Percentiles rank a stretch among this genome's conserved stretches.
These are phyloP conservation scores for Anethum foeniculum DNA, from an alignment of 140 eudicot species.

Conservation along the genomic window DNA sequence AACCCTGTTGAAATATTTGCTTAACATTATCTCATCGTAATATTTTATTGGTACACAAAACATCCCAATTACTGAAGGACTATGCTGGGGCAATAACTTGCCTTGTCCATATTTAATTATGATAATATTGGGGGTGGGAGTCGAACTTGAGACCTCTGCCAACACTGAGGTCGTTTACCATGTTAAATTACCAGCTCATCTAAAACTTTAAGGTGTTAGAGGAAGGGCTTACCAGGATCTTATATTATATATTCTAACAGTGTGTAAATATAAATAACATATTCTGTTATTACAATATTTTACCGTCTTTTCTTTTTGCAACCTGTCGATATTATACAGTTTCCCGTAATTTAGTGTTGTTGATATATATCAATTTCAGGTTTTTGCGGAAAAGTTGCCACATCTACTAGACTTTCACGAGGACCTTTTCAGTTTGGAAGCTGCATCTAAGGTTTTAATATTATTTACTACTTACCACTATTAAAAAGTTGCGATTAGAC, in stretches of 20 bases:
- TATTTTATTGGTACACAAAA: not conserved
- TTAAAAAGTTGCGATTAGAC: not conserved
- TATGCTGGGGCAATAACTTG: too few relatives aligned
- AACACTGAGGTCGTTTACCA: too few relatives aligned
- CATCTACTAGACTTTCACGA: constrained; percentile 67
- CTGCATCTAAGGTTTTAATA: constrained; percentile 48
- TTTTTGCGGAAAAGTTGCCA: constrained; percentile 62
- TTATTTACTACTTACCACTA: constrained; percentile 20
- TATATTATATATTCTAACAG: too few relatives aligned
- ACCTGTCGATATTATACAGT: not conserved
- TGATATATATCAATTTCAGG: not conserved
- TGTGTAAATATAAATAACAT: not conserved
- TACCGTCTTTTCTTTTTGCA: not conserved
- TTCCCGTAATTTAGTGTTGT: not conserved
- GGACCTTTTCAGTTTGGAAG: constrained; percentile 73
- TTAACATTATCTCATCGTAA: not conserved
- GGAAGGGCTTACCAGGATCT: too few relatives aligned
- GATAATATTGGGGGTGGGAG: too few relatives aligned
- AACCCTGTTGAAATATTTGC: not conserved
- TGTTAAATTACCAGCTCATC: too few relatives aligned
- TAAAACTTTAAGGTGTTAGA: too few relatives aligned
- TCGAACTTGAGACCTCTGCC: too few relatives aligned
- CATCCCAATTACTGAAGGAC: not conserved
- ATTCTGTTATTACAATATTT: not conserved
- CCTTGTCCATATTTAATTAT: too few relatives aligned